phyloP scores from a whole-genome alignment of 83 land plant species.

The Picea mariana region DNA sequence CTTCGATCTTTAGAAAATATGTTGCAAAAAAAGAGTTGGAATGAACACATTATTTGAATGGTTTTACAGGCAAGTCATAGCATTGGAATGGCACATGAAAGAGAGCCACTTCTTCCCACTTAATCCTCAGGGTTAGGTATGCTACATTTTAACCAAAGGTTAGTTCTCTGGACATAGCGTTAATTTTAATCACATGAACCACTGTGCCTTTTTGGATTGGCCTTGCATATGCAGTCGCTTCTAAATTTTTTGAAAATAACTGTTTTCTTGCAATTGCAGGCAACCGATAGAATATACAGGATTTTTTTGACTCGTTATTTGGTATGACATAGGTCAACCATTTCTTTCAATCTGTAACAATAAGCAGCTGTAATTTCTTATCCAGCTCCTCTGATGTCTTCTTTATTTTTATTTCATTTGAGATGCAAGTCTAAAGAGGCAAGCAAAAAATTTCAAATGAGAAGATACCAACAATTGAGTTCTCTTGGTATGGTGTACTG shows the following conservation, averaged over 20 bases:
- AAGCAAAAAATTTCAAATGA: not conserved
- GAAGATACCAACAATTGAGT: not conserved
- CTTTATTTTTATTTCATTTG: slow-evolving; percentile 9
- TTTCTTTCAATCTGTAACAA: slow-evolving; percentile 16
- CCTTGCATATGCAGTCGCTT: not conserved
- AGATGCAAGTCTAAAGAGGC: not conserved
- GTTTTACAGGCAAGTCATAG: slow-evolving; percentile 71
- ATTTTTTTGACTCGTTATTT: slow-evolving; percentile 3
- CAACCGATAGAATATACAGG: not conserved
- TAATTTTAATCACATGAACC: not conserved
- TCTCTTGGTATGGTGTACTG: not conserved
- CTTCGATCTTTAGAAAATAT: not conserved
- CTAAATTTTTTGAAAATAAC: not conserved
- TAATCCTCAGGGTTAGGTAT: slow-evolving; percentile 24
- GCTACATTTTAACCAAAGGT: slow-evolving; percentile 12
- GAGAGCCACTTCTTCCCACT: slow-evolving; percentile 82
- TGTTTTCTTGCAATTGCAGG: slow-evolving; percentile 14
- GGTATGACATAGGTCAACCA: not conserved
- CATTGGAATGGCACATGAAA: slow-evolving; percentile 49
- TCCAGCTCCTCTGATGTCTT: not conserved
- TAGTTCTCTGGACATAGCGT: not conserved
- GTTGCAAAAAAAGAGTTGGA: slow-evolving; percentile 1
- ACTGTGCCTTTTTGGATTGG: too few species aligned
- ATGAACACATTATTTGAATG: not conserved
- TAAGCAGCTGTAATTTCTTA: slow-evolving; percentile 17